Evolutionary conservation across 768 basidiomycete species (phyloP).

Genomic region (Boletus sensibilis): DNA sequence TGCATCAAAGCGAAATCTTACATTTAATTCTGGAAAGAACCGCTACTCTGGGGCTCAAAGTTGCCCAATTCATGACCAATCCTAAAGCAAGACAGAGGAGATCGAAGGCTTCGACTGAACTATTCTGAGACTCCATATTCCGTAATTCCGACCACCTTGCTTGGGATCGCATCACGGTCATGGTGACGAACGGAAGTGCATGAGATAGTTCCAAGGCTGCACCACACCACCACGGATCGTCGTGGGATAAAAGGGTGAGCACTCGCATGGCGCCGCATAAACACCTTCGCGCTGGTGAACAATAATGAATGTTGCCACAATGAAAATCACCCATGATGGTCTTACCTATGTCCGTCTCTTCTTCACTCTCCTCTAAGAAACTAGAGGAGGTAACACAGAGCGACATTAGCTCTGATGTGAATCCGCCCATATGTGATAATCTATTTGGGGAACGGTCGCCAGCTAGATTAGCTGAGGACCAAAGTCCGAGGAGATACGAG

Average conservation of each 20-base stretch:
- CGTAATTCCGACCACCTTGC: slow-evolving; percentile 18
- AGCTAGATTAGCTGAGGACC: slow-evolving; percentile 33
- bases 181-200: slow-evolving; percentile 47
- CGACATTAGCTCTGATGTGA: slow-evolving; percentile 48
- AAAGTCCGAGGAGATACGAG: slow-evolving; percentile 58
- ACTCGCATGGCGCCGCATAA: slow-evolving; percentile 61
- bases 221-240: slow-evolving; percentile 53
- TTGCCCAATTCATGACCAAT: slow-evolving; percentile 73
- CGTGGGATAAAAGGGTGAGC: slow-evolving; percentile 70
- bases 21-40: slow-evolving; percentile 47
- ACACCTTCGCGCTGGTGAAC: slow-evolving; percentile 42
- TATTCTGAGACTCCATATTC: background rate
- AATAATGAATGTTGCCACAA: background rate
- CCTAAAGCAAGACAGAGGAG: slow-evolving; percentile 73
- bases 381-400: slow-evolving; percentile 53
- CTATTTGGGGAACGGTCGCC: slow-evolving; percentile 10
- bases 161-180: slow-evolving; percentile 45
- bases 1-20: slow-evolving; percentile 32
- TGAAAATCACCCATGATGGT: background rate
- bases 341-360: slow-evolving; percentile 19
- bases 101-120: slow-evolving; percentile 53
- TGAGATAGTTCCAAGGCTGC: slow-evolving; percentile 47
- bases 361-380: slow-evolving; percentile 25
- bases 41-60: slow-evolving; percentile 51
- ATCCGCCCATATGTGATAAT: slow-evolving; percentile 17